Conservation (phyloP, 2,329 filamentous ascomycete species). For the Triangularia verruculosa region DNA sequence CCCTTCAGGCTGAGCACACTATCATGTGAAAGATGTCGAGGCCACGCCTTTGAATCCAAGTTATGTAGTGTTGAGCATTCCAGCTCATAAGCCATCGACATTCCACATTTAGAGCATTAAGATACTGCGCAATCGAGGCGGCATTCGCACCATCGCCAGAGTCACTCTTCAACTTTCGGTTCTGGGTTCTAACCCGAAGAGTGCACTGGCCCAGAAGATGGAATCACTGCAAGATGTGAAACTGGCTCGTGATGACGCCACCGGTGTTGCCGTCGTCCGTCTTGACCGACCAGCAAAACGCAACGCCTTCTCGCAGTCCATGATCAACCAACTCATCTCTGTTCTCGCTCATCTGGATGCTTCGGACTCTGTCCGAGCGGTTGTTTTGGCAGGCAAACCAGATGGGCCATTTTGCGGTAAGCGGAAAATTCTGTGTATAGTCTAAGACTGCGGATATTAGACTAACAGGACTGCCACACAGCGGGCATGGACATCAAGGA, state of each 20-base stretch:
- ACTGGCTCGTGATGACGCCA: slow-evolving; percentile 3
- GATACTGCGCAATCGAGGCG: not conserved
- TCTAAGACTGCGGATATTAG: too few species aligned
- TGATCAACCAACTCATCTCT: slow-evolving; percentile 46
- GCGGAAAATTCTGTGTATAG: slow-evolving; percentile 1
- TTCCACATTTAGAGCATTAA: not conserved
- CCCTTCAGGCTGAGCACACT: not conserved
- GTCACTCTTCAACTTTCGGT: too few species aligned
- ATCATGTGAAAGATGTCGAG: not conserved
- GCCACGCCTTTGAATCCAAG: not conserved
- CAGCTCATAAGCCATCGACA: not conserved
- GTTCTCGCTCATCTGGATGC: slow-evolving; percentile 27
- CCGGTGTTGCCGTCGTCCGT: slow-evolving; percentile 45
- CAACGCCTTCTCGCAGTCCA: slow-evolving; percentile 54
- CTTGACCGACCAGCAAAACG: slow-evolving; percentile 55
- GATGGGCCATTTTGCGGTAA: slow-evolving; percentile 39
- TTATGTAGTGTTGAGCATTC: not conserved
- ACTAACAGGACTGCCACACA: slow-evolving; percentile 8
- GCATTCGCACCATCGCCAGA: not conserved
- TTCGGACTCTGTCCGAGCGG: slow-evolving; percentile 32
- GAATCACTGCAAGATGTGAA: slow-evolving; percentile 16
- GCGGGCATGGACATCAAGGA: slow-evolving; percentile 38
- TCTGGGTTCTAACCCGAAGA: too few species aligned
- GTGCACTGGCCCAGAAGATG: not conserved
- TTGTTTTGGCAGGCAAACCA: slow-evolving; percentile 38